Percentiles rank a stretch among this genome's conserved stretches.
Conservation (phyloP, 129 eudicot species). For the Escallonia herrerae region DNA sequence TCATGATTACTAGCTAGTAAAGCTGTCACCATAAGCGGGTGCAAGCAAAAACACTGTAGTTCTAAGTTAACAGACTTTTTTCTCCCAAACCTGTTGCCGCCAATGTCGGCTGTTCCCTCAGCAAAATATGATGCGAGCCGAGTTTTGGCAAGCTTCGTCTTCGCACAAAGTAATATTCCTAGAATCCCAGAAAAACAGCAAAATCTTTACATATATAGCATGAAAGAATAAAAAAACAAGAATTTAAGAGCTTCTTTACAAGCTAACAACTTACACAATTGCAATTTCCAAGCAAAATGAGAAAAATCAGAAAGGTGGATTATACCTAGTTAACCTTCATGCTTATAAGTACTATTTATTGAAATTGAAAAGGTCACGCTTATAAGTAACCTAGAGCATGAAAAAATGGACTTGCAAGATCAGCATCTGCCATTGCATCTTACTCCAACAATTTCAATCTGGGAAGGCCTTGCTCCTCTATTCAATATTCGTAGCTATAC, state of each 20-base stretch:
- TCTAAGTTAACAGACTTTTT: background rate
- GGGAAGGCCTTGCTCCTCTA: no score
- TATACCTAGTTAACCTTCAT: no score
- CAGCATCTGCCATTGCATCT: no score
- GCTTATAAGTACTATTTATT: no score
- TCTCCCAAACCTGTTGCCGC: constrained; percentile 43
- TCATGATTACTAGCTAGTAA: background rate
- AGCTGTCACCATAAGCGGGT: background rate
- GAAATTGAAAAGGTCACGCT: background rate
- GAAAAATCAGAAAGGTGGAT: background rate
- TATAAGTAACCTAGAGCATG: background rate
- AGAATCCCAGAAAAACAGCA: constrained; percentile 2
- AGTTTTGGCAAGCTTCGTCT: constrained; percentile 79
- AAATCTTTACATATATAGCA: background rate
- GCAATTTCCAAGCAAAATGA: no score
- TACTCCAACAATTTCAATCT: no score
- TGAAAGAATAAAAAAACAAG: background rate
- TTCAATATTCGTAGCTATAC: no score
- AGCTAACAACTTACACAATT: background rate
- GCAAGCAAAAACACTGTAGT: background rate
- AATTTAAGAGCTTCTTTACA: background rate
- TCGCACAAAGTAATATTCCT: constrained; percentile 97
- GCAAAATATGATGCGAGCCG: constrained; percentile 82
- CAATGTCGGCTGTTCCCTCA: constrained; percentile 73
- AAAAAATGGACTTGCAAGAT: background rate